Base-by-base conservation (phyloP, 306 rosid species). In the Heteromeles arbutifolia region DNA sequence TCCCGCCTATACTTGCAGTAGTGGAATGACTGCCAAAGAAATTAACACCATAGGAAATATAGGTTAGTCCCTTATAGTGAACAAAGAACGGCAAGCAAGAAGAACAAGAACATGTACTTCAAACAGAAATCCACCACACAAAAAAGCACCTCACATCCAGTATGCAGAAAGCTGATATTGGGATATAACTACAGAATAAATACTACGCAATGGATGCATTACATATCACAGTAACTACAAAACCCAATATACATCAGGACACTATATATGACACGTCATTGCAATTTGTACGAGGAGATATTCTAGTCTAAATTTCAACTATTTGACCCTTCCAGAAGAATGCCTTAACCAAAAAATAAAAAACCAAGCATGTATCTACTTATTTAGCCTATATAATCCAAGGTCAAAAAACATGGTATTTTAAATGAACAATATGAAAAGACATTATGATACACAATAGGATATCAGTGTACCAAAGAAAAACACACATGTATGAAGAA, bases 1-100 rank as follows among this genome's bases (percentile, higher is more conserved):
- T 95, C 99, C 80, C 96, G 90, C 75, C 99, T 86, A 72, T 92
- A 92, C 87, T 90, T 92, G 90, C 99, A 95, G 83, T 95, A 95
- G 84, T 95, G 99, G 89, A 95, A 95, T 70, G 99, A 95, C 98
- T 95, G 98, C 79, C 82, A 74, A 77, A 29, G 31, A 70, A 77
- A 61, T 26, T 67, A 82, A 71, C 48, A 53, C 78, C 65, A 68
- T n/a, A 81, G 19, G 31, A 57, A 67, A 84, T 41, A 74, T 66
- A 12, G 70, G 70, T 73, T 18, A 57, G 69, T 66, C 17, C 64
- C 43, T 34, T 48, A 67, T 15, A 39, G 24, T 18, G 21, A 21
- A 24, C 68, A 67, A 34, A 65, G 26, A 59, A 24, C 18, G 3
- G 53, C 14, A 22, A 57, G 39, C 54, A 32, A 70, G 53, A 69